These are phyloP conservation scores for Curvularia spicifera DNA, from an alignment of 2,329 filamentous ascomycete species.

Conservation along the genomic window DNA sequence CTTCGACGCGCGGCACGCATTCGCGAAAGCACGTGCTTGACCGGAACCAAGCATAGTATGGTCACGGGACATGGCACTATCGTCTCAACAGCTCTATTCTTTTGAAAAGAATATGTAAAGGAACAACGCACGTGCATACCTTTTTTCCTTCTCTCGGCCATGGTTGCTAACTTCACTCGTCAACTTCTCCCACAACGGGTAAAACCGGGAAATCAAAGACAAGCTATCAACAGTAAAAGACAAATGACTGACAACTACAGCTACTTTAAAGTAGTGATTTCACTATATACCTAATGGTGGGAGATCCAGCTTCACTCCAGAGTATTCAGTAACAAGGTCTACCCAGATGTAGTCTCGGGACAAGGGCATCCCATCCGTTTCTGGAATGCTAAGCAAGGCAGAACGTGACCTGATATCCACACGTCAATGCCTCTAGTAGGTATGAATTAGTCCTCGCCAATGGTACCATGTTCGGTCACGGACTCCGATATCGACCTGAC, in stretches of 20 bases:
- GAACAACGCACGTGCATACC: too few species aligned
- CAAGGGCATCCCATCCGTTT: neutral
- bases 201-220: too few species aligned
- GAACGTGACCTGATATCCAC: neutral
- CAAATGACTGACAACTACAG: too few species aligned
- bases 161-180: neutral
- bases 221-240: too few species aligned
- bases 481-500: neutral
- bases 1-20: constrained; percentile 31
- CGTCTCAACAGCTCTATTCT: neutral
- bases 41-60: neutral
- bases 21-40: constrained; percentile 43
- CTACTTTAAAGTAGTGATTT: too few species aligned
- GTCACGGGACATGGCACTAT: neutral
- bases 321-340: neutral
- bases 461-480: neutral
- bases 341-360: neutral
- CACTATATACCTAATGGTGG: too few species aligned
- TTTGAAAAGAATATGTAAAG: neutral
- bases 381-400: neutral
- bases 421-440: neutral
- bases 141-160: neutral
- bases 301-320: neutral
- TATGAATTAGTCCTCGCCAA: neutral
- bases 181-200: too few species aligned